These are phyloP conservation scores for Solanum medicagineum DNA, from an alignment of 257 asterid genomes.

Conservation along the genomic window DNA sequence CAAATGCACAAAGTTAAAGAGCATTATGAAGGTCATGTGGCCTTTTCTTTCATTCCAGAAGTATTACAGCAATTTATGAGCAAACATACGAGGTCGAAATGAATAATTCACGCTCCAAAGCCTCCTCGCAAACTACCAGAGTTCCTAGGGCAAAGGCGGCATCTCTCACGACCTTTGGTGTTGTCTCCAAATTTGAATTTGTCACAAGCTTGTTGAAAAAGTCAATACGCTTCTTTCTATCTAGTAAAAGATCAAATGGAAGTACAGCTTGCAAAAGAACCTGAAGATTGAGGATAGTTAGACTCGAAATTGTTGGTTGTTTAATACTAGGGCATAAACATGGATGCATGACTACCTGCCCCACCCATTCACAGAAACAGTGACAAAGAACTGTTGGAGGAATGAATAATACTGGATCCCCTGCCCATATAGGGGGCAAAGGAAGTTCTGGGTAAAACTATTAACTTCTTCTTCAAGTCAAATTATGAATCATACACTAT, in stretches of 20 bases:
- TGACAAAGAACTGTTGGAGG: not conserved
- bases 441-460: not conserved
- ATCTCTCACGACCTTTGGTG: slow-evolving; percentile 80
- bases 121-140: slow-evolving; percentile 90
- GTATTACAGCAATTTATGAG: not conserved
- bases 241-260: slow-evolving; percentile 78
- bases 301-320: not conserved
- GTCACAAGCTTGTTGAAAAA: slow-evolving; percentile 44
- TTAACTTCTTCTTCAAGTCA: not conserved
- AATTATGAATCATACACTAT: not conserved
- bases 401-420: not conserved
- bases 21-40: not conserved
- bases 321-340: not conserved
- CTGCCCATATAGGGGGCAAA: not conserved
- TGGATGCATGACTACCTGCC: not conserved
- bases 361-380: not conserved
- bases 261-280: slow-evolving; percentile 92
- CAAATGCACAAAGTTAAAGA: not conserved
- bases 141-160: slow-evolving; percentile 86
- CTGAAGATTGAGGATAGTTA: slow-evolving; percentile 27
- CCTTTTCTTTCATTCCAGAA: not conserved
- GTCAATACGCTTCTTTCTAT: slow-evolving; percentile 55
- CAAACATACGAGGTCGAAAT: slow-evolving; percentile 84
- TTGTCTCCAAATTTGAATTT: slow-evolving; percentile 30
- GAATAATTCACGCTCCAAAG: slow-evolving; percentile 78